Evolutionary conservation across 2,329 filamentous ascomycete species (phyloP).

Genomic region (Aspergillus vadensis): DNA sequence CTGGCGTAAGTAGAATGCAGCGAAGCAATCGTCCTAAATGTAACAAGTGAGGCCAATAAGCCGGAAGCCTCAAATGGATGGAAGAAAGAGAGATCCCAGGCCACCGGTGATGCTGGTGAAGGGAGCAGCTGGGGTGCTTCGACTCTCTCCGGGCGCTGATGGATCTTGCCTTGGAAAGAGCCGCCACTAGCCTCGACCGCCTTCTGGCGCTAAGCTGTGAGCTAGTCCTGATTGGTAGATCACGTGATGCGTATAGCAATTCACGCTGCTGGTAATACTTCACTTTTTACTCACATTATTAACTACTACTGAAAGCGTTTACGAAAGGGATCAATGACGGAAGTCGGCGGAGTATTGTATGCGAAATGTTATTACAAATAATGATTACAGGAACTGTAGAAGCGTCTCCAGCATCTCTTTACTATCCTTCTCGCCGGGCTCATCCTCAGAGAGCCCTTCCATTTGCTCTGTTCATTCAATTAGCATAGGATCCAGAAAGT

Average conservation of each 20-base stretch:
- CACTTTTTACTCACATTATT: neutral
- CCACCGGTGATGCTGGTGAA: constrained; percentile 27
- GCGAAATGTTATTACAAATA: neutral
- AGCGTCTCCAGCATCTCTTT: constrained; percentile 69
- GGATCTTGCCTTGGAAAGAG: constrained; percentile 34
- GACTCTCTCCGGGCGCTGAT: constrained; percentile 26
- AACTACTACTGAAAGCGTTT: neutral
- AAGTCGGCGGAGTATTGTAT: constrained; percentile 1
- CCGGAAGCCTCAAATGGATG: constrained; percentile 32
- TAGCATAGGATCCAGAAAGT: neutral
- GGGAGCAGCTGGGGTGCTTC: constrained; percentile 23
- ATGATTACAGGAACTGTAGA: constrained; percentile 41
- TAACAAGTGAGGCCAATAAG: constrained; percentile 17
- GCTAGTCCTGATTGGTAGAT: constrained; percentile 11
- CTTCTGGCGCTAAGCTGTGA: constrained; percentile 23
- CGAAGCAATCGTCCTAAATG: neutral
- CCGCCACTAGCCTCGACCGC: constrained; percentile 34
- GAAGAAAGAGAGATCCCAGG: constrained; percentile 27
- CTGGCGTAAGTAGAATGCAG: constrained; percentile 14
- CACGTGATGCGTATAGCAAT: constrained; percentile 22
- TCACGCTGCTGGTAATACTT: neutral
- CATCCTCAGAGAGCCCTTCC: constrained; percentile 58
- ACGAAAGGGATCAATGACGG: neutral
- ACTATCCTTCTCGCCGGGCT: constrained; percentile 55
- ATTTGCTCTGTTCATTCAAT: constrained; percentile 56